phyloP scores from a whole-genome alignment of 768 basidiomycete genomes.

The Tricholoma furcatifolium region DNA sequence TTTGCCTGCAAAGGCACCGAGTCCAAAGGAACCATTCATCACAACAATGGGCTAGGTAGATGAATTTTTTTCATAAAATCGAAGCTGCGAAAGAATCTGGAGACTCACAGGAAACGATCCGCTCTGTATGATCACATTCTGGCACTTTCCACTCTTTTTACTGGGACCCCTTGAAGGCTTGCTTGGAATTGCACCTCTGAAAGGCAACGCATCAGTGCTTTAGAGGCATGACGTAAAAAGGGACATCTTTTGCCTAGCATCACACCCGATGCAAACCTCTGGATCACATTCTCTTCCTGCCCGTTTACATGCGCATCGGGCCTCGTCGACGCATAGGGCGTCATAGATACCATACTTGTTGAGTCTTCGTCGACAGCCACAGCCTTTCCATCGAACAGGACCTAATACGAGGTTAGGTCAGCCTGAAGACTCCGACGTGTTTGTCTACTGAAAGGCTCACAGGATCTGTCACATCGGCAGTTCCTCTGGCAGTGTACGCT shows the following conservation, averaged over 20 bases:
- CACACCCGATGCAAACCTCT: conserved; percentile 44
- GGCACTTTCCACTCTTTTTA: conserved; percentile 13
- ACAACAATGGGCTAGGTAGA: conserved; percentile 32
- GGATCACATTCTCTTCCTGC: conserved; percentile 50
- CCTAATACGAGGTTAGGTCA: too few relatives aligned
- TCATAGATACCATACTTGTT: conserved; percentile 16
- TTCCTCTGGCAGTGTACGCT: conserved; percentile 43
- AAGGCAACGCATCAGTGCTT: background rate
- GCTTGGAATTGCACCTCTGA: background rate
- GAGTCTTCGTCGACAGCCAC: conserved; percentile 29
- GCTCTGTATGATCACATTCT: conserved; percentile 20
- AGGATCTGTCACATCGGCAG: conserved; percentile 41
- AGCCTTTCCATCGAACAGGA: conserved; percentile 39
- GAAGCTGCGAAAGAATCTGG: background rate
- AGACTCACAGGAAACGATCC: conserved; percentile 18
- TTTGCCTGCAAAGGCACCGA: conserved; percentile 45
- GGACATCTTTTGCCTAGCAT: conserved; percentile 34
- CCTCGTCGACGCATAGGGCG: conserved; percentile 14
- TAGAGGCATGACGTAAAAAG: background rate
- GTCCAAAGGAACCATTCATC: conserved; percentile 33
- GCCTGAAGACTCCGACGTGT: too few relatives aligned
- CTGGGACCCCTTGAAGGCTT: conserved; percentile 10
- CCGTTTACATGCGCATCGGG: conserved; percentile 35
- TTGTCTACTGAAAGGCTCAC: conserved; percentile 6
- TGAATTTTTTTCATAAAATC: background rate